Evolutionary conservation across 108 stramenopile species (phyloP).

Genomic region (Cyclostephanos invisitatus): DNA sequence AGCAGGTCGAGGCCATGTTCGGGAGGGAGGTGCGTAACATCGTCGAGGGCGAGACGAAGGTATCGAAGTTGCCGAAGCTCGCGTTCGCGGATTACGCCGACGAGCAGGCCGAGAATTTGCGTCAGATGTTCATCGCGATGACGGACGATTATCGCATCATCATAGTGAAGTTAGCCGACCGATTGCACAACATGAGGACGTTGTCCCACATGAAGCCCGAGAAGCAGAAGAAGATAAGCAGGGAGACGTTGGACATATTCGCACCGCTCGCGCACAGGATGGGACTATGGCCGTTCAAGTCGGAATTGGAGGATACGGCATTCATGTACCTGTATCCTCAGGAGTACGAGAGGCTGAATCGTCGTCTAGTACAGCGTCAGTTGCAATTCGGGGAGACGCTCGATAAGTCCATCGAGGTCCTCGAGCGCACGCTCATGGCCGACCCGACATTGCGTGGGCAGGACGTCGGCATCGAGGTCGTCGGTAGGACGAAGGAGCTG

Average conservation of each 20-base stretch:
- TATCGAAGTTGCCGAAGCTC: constrained; percentile 90
- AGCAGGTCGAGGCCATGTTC: constrained; percentile 91
- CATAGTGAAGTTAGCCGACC: constrained; percentile 94
- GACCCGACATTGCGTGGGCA: constrained; percentile 78
- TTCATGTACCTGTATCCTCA: constrained; percentile 94
- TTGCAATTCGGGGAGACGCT: constrained; percentile 74
- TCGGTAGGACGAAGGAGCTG: constrained; percentile 90
- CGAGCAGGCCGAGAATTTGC: constrained; percentile 92
- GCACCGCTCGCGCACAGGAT: constrained; percentile 95
- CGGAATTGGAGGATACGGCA: constrained; percentile 94
- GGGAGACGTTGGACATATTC: constrained; percentile 94
- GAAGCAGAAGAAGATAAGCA: constrained; percentile 89
- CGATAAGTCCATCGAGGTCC: constrained; percentile 72
- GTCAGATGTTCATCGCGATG: constrained; percentile 98
- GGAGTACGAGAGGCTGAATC: constrained; percentile 86
- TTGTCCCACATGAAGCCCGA: constrained; percentile 90
- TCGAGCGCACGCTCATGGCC: constrained; percentile 64
- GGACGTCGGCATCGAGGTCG: constrained; percentile 68
- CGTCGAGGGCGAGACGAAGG: constrained; percentile 97
- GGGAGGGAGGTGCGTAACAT: constrained; percentile 83
- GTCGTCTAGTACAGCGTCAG: constrained; percentile 65
- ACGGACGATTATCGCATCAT: constrained; percentile 95
- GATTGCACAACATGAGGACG: constrained; percentile 96
- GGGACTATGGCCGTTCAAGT: constrained; percentile 97
- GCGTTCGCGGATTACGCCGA: constrained; percentile 80